phyloP scores from a whole-genome alignment of 192 early-diverging fungal species.

The Coemansia sp. region DNA sequence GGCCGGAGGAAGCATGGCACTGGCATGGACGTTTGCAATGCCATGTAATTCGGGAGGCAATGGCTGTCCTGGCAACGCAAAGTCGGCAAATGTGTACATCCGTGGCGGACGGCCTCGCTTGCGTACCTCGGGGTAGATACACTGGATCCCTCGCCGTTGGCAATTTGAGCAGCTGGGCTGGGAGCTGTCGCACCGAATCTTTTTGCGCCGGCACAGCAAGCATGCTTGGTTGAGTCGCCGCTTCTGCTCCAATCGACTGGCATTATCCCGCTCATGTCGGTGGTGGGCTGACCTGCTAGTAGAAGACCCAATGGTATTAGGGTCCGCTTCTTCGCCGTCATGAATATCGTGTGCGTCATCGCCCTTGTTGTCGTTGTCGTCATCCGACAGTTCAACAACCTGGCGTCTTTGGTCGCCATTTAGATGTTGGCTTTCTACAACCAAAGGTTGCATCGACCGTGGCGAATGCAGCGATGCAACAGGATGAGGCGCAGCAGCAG shows the following conservation, averaged over 20 bases:
- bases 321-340: constrained; percentile 2
- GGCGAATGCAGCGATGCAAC: constrained; percentile 1
- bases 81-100: constrained; percentile 58
- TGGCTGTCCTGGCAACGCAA: constrained; percentile 52
- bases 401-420: not conserved
- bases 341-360: not conserved
- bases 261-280: constrained; percentile 3
- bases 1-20: constrained; percentile 33
- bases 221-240: constrained; percentile 59
- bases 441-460: not conserved
- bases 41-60: constrained; percentile 51
- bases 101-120: constrained; percentile 54
- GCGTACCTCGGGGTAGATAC: constrained; percentile 57
- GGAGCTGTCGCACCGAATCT: constrained; percentile 54
- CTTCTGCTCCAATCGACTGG: constrained; percentile 34
- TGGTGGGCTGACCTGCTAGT: not conserved
- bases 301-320: not conserved
- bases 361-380: constrained; percentile 7
- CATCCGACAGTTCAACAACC: constrained; percentile 21
- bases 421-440: not conserved
- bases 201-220: constrained; percentile 54
- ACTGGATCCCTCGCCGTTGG: constrained; percentile 52
- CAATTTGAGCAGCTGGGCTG: constrained; percentile 57
- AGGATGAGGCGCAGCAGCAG: not conserved
- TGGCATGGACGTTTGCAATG: constrained; percentile 41